phyloP scores from a whole-genome alignment of 768 basidiomycete species.

The Coprinopsis sp. region DNA sequence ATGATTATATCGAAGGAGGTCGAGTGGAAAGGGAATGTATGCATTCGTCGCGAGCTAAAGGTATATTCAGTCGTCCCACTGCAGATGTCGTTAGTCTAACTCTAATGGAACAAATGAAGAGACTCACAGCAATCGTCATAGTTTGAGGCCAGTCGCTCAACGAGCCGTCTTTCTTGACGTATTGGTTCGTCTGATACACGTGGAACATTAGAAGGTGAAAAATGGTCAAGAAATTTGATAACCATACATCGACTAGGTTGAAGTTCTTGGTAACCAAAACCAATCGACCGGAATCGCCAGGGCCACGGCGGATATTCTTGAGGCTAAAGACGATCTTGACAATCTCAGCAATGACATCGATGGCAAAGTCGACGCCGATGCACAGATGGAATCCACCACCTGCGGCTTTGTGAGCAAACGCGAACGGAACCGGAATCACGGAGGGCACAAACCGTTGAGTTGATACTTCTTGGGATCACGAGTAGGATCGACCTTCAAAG shows the following conservation, averaged over 20 bases:
- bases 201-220: not conserved
- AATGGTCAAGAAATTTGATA: not conserved
- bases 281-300: slow-evolving; percentile 34
- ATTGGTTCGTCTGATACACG: slow-evolving; percentile 3
- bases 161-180: not conserved
- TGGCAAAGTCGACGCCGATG: slow-evolving; percentile 31
- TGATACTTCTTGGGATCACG: slow-evolving; percentile 29
- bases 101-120: not conserved
- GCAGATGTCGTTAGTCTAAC: not conserved
- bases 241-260: slow-evolving; percentile 1
- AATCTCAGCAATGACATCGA: slow-evolving; percentile 38
- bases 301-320: slow-evolving; percentile 42
- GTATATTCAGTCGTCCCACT: slow-evolving; percentile 1
- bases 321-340: slow-evolving; percentile 42
- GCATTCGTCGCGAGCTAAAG: no score
- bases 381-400: slow-evolving; percentile 35
- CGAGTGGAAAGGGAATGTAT: no score
- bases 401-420: not conserved
- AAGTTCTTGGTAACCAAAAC: not conserved
- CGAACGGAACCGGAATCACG: not conserved
- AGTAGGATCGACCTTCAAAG: slow-evolving; percentile 32
- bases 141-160: slow-evolving; percentile 4
- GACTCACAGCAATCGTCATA: not conserved
- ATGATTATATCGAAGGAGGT: no score
- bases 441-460: not conserved